Evolutionary conservation across 208 protist genomes (phyloP), one percentile per base, ranked within the genome.

Genomic region (Leishmania tropica): DNA sequence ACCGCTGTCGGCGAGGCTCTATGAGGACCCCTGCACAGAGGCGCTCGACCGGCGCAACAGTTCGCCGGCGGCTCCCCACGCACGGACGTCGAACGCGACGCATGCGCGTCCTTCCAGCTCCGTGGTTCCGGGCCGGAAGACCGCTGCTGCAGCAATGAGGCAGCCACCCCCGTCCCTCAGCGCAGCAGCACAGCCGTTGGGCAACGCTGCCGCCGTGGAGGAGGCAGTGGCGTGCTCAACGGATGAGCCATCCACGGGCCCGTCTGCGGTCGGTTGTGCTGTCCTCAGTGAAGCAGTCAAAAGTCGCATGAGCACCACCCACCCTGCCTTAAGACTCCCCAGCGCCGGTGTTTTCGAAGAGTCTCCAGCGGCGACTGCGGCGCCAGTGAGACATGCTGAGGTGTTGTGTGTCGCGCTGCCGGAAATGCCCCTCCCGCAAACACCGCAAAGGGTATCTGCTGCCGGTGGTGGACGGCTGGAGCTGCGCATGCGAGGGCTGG

Each of bases 401-500:
- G 81, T 81, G 19, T 53, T 81, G 71, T 71, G 78, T 37, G 56
- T 78, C 35, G 71, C 48, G 60, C 37, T 71, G 42, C 19, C 76
- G 11, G 58, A 28, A 28, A 28, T 31, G n/a, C 47, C 56, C 19
- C 21, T 31, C 31, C 8, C 67, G 15, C n/a, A 48, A 10, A 65
- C 60, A 2, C 68, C 72, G 37, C 54, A 72, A 8, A 21, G 35
- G 2, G 45, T 40, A 3, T 54, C 72, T 5, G 72, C 62, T 21
- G 56, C 45, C 31, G 48, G 37, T 24, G 78, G 78, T 13, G 71
- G 64, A 2, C 85, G 78, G 3, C 73, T 94, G 42, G 83, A 91
- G 35, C 80, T 82, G 47, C 75, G 81, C 31, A 21, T 35, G 10
- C 47, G 79, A 19, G 80, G 78, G n/a, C 74, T 92, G 37, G 81